Percentiles rank a stretch among this genome's conserved stretches.
Evolutionary conservation across 169 alveolate species (phyloP).

Genomic region (Babesia ovata): DNA sequence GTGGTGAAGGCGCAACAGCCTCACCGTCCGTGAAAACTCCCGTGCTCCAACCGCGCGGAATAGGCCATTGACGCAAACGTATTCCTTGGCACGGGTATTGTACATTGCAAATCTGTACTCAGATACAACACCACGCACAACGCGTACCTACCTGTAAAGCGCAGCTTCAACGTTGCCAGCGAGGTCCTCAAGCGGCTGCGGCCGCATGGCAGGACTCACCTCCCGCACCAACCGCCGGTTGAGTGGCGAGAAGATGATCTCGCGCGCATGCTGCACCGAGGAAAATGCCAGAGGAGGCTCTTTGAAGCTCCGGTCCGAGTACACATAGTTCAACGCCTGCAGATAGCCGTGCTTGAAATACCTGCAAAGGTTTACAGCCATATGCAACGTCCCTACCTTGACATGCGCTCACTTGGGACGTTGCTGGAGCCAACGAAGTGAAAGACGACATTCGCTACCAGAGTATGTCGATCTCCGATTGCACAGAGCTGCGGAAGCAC

Average conservation of each 20-base stretch:
- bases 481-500: slow-evolving; percentile 63
- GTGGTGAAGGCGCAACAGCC: slow-evolving; percentile 53
- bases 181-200: slow-evolving; percentile 25
- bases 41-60: slow-evolving; percentile 44
- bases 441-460: slow-evolving; percentile 63
- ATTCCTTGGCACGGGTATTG: slow-evolving; percentile 61
- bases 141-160: slow-evolving; percentile 24
- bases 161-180: slow-evolving; percentile 36
- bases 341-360: slow-evolving; percentile 38
- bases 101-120: slow-evolving; percentile 39
- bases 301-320: slow-evolving; percentile 30
- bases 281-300: slow-evolving; percentile 22
- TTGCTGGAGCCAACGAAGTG: slow-evolving; percentile 53
- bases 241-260: slow-evolving; percentile 59
- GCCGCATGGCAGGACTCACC: slow-evolving; percentile 65
- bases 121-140: background rate
- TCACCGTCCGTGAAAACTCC: slow-evolving; percentile 29
- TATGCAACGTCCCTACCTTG: background rate
- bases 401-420: slow-evolving; percentile 8
- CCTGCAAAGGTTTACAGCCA: background rate
- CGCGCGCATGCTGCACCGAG: slow-evolving; percentile 16
- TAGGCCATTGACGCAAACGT: slow-evolving; percentile 46
- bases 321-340: slow-evolving; percentile 51
- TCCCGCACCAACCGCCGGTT: slow-evolving; percentile 22
- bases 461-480: slow-evolving; percentile 43